Base-by-base conservation (phyloP, 257 asterid species). In the Capsicum chinense region DNA sequence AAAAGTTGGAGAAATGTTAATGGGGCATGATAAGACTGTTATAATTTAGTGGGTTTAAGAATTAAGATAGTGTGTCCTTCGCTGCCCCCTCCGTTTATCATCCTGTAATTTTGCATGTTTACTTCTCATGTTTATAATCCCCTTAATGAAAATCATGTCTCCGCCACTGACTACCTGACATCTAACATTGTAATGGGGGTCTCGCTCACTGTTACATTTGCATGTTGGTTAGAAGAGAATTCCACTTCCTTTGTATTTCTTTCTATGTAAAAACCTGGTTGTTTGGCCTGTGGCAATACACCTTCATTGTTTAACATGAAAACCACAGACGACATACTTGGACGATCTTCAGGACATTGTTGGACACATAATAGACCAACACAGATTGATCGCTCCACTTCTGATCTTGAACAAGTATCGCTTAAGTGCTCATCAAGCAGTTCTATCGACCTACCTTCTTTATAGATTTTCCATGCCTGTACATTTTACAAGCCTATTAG, bases 301-400 rank as follows among this genome's bases (percentile, higher is more conserved):
- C 84, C 87, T 6, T 88, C 86, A 60, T 78, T 86, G 81, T 87
- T 83, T 15, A 89, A 33, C 89, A 86, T 89, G 54, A 80, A 21
- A 62, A 89, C 60, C 35, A 54, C 88, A 13, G 83, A 84, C 19
- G 89, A 80, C 92, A 90, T 90, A 69, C 56, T 74, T 63, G 91
- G 91, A 79, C 91, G 86, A 26, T 81, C 90, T n/a, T 83, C 84
- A 3, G 87, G 87, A 70, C 81, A 54, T 52, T 80, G 82, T 44
- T 90, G 92, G 33, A 88, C 90, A 58, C 92, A 89, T 62, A 89
- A 69, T 67, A 89, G 71, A 11, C 90, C 92, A 4, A 88, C 90
- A 14, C 85, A 81, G 35, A 90, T 79, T 13, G 85, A 79, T 63
- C 91, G 19, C 15, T 81, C 73, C 14, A 88, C 86, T 85, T 90